Evolutionary conservation across 179 eudicot genomes (phyloP).

Genomic region (Gypsophila paniculata): DNA sequence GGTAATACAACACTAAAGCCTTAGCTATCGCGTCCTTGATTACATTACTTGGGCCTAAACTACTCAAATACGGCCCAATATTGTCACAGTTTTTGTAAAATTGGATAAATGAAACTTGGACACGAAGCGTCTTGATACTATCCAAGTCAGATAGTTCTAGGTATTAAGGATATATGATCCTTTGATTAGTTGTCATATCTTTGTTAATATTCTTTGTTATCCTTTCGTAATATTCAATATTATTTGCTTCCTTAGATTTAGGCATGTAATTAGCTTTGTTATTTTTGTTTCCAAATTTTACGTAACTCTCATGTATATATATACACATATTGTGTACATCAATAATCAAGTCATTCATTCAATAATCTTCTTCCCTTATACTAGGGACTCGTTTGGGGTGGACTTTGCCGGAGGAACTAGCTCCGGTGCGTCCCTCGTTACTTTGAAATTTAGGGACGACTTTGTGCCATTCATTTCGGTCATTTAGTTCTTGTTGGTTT

Average conservation of each 20-base stretch:
- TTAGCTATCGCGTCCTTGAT: conserved; percentile 1
- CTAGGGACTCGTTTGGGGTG: neutral
- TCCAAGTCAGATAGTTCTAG: too few relatives aligned
- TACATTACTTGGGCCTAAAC: neutral
- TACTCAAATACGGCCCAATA: neutral
- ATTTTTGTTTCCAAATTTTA: too few relatives aligned
- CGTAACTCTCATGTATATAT: too few relatives aligned
- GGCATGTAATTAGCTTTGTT: too few relatives aligned
- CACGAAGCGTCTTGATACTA: neutral
- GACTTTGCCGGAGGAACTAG: neutral
- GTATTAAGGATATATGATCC: too few relatives aligned
- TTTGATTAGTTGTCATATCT: too few relatives aligned
- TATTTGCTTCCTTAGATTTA: too few relatives aligned
- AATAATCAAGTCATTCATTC: too few relatives aligned
- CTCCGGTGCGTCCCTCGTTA: neutral
- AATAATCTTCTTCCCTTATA: too few relatives aligned
- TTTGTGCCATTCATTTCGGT: neutral
- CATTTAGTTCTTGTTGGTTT: neutral
- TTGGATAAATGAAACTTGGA: neutral
- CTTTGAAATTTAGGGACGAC: neutral
- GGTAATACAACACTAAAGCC: neutral
- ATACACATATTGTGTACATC: too few relatives aligned
- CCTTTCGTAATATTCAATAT: too few relatives aligned
- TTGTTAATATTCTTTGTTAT: too few relatives aligned
- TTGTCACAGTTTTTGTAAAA: neutral